A percentile compares a stretch with the other conserved stretches of the same genome.
phyloP scores from a whole-genome alignment of 2,329 filamentous ascomycete genomes.

The Biscogniauxia sp. region DNA sequence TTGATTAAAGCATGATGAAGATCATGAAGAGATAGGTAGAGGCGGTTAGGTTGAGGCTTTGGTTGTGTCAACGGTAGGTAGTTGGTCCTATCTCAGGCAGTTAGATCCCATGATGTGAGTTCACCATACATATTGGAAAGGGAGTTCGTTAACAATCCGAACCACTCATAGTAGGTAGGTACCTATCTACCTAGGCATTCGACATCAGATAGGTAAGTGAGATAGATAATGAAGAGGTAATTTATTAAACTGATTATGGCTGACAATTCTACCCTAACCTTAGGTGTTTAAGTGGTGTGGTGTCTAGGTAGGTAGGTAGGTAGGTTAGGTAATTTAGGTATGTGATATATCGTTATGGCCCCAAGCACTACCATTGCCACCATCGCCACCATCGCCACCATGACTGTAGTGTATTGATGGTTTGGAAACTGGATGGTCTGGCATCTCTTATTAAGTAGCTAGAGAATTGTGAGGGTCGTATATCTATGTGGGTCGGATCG shows the following conservation, averaged over 20 bases:
- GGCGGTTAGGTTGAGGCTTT: neutral
- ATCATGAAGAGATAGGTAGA: neutral
- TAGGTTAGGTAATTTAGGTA: too few relatives aligned
- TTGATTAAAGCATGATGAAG: neutral
- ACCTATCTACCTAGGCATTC: too few relatives aligned
- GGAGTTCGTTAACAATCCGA: too few relatives aligned
- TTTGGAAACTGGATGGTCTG: neutral
- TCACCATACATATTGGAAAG: too few relatives aligned
- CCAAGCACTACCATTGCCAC: too few relatives aligned
- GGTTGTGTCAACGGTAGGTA: neutral
- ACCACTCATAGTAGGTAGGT: too few relatives aligned
- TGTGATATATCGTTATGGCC: too few relatives aligned
- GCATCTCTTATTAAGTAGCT: neutral
- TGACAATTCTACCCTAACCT: neutral
- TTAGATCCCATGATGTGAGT: neutral
- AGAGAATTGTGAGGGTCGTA: neutral
- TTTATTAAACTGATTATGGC: neutral
- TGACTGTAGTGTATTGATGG: neutral
- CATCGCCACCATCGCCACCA: too few relatives aligned
- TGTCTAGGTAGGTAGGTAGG: too few relatives aligned
- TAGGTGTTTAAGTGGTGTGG: too few relatives aligned
- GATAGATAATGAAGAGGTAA: neutral
- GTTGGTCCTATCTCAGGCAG: neutral
- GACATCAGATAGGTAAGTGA: neutral
- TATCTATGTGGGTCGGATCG: neutral